Evolutionary conservation across 2,329 filamentous ascomycete species (phyloP).

Genomic region (Epicoccum nigrum): DNA sequence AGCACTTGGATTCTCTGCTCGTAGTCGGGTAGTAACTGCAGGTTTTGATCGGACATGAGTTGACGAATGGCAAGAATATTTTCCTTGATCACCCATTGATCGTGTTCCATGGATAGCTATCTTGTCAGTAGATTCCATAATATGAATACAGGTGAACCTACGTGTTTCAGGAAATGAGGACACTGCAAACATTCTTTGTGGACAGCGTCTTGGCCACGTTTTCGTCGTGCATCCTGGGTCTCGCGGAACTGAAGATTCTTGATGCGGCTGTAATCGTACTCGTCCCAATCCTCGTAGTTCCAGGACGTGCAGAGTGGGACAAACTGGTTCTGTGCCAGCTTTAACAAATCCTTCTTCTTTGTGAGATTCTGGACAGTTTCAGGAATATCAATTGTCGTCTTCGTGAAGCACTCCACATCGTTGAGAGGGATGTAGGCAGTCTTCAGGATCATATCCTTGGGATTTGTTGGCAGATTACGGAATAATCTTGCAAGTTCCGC

Average conservation of each 20-base stretch:
- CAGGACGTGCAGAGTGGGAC: conserved; percentile 73
- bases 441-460: conserved; percentile 71
- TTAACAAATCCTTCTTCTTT: conserved; percentile 59
- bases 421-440: conserved; percentile 72
- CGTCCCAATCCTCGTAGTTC: conserved; percentile 77
- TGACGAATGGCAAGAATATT: conserved; percentile 87
- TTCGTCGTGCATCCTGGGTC: conserved; percentile 72
- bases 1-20: conserved; percentile 92
- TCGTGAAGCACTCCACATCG: conserved; percentile 85
- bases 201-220: conserved; percentile 68
- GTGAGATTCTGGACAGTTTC: conserved; percentile 52
- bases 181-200: conserved; percentile 72
- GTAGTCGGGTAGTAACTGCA: conserved; percentile 94
- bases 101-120: conserved; percentile 92
- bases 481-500: conserved; percentile 72
- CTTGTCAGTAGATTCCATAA: conserved; percentile 12
- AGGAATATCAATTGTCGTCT: conserved; percentile 63
- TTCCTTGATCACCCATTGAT: conserved; percentile 95
- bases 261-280: conserved; percentile 80
- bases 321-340: conserved; percentile 71
- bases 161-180: conserved; percentile 83
- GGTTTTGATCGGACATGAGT: conserved; percentile 92
- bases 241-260: conserved; percentile 84
- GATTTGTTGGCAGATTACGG: conserved; percentile 68
- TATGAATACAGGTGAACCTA: conserved; percentile 55